Base-by-base conservation (phyloP, 331 rosid genomes). In the Arachis monticola region DNA sequence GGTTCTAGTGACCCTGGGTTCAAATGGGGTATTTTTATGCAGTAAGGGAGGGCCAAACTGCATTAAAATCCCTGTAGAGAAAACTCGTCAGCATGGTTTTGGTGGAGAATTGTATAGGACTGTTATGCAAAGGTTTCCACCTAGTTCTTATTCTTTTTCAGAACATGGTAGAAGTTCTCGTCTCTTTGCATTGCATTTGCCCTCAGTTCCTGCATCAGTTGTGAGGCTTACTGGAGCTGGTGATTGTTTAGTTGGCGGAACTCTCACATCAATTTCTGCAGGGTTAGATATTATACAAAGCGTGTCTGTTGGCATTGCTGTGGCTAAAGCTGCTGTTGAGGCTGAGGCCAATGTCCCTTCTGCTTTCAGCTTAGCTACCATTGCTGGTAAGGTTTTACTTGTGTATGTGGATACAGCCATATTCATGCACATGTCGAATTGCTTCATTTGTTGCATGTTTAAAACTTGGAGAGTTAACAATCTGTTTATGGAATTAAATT, bases 171-270 rank as follows among this genome's bases (percentile, higher is more conserved):
- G 45, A 70, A 81, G 68, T 77, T 83, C 94, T 75, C 76, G 10
- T 74, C 82, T 90, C 38, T 91, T 79, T 38, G 93, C 90, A 8
- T 52, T 92, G 72, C 99, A 92, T 76, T 88, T 94, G 52, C 99
- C 97, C 6, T 79, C 99, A 1, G 82, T 88, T 64, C 85, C 91
- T 12, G 95, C 97, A 22, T 83, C 92, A 22, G 96, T 90, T 63
- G 86, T 86, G 85, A 90, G 92, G 87, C 86, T 90, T 65, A 90
- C 92, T 0, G 96, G 97, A 27, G 96, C 96, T 5, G 99, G 99
- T 48, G 97, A 90, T 88, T 91, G 99, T 86, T 83, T 94, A 80
- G 97, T 91, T 63, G 99, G 96, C 6, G 97, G 95, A 62, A 79
- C 69, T 12, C 80, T 90, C 57, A 46, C 91, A 17, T 91, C 97